A percentile compares a stretch with the other conserved stretches of the same genome.
Evolutionary conservation across 2,329 filamentous ascomycete genomes (phyloP).

Genomic region (Ophiostoma quercus): DNA sequence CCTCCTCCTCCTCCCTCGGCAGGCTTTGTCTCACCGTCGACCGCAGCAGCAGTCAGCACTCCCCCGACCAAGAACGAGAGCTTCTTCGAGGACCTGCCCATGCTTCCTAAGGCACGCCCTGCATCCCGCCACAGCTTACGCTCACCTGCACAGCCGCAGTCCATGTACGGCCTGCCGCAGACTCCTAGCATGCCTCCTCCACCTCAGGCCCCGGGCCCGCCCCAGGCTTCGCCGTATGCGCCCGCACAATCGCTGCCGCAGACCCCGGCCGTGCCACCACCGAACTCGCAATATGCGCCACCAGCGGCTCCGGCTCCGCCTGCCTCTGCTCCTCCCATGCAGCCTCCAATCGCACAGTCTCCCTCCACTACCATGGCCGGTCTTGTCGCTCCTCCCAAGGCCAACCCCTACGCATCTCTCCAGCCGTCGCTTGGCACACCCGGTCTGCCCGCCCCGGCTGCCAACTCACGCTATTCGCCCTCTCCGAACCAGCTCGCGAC

Average conservation of each 20-base stretch:
- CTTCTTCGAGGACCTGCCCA: slow-evolving; percentile 75
- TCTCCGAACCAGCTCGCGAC: slow-evolving; percentile 40
- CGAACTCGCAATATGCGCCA: slow-evolving; percentile 13
- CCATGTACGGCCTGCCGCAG: slow-evolving; percentile 5
- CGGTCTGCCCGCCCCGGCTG: slow-evolving; percentile 26
- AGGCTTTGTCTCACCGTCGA: slow-evolving; percentile 26
- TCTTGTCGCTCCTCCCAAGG: slow-evolving; percentile 49
- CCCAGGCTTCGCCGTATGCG: slow-evolving; percentile 28
- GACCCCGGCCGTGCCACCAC: background rate
- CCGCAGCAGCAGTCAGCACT: slow-evolving; percentile 1
- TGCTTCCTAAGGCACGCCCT: slow-evolving; percentile 56
- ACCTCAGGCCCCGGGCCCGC: slow-evolving; percentile 25
- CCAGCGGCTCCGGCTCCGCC: slow-evolving; percentile 19
- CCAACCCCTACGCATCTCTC: slow-evolving; percentile 50
- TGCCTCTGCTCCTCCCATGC: background rate
- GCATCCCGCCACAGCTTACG: slow-evolving; percentile 49
- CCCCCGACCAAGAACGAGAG: slow-evolving; percentile 38
- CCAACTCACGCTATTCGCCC: slow-evolving; percentile 57
- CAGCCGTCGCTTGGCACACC: slow-evolving; percentile 33
- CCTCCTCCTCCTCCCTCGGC: slow-evolving; percentile 21
- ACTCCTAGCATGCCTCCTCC: slow-evolving; percentile 5
- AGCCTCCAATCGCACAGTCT: background rate
- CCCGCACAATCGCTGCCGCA: slow-evolving; percentile 11
- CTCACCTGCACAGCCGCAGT: slow-evolving; percentile 40
- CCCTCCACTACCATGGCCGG: slow-evolving; percentile 16